Conservation (phyloP, 2,329 filamentous ascomycete genomes). For the Raffaelea arxii region DNA sequence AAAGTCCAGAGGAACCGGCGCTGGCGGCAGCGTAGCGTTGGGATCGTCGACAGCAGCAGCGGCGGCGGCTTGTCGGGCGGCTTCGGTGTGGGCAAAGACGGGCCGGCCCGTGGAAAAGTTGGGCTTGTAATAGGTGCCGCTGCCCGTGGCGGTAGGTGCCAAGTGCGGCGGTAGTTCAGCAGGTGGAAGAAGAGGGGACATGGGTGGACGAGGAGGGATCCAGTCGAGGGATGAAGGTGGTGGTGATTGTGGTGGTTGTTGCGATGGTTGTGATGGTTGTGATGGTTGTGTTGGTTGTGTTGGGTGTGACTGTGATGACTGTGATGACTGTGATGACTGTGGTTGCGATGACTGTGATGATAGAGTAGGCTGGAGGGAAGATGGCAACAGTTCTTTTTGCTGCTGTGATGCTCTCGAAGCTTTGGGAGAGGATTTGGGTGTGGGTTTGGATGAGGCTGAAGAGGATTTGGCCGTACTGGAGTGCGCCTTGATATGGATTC, state of each 20-base stretch:
- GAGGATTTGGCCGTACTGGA: no score
- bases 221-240: no score
- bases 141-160: conserved; percentile 24
- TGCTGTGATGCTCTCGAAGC: not conserved
- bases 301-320: not conserved
- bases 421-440: not conserved
- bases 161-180: conserved; percentile 19
- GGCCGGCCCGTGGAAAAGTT: conserved; percentile 12
- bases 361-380: not conserved
- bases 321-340: not conserved
- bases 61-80: conserved; percentile 6
- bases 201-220: conserved; percentile 38
- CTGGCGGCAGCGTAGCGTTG: conserved; percentile 26
- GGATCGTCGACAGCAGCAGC: not conserved
- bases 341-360: not conserved
- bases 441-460: not conserved
- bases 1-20: conserved; percentile 45
- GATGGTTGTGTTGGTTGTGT: not conserved
- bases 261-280: conserved; percentile 4
- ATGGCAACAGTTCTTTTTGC: not conserved
- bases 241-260: conserved; percentile 18
- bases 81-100: conserved; percentile 9
- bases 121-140: conserved; percentile 13
- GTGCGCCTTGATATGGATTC: no score
- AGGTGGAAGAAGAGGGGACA: conserved; percentile 44